These are phyloP conservation scores for Rhizophora mangle DNA, from an alignment of 345 rosid genomes.

Conservation along the genomic window DNA sequence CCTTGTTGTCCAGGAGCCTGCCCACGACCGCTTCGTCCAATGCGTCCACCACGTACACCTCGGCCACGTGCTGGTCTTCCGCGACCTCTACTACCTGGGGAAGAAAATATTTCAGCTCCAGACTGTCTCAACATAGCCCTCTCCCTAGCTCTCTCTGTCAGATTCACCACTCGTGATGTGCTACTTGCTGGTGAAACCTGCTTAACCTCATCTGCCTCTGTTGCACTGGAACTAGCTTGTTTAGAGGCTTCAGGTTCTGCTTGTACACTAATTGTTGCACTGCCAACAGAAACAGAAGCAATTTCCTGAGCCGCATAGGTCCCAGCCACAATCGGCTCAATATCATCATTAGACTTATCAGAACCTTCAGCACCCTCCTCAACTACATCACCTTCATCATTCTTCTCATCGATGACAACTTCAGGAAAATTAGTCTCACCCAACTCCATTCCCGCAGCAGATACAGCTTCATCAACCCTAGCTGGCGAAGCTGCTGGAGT, in stretches of 20 bases:
- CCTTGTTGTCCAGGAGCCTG: slow-evolving; percentile 44
- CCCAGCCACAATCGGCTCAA: slow-evolving; percentile 39
- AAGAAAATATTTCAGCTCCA: slow-evolving; percentile 37
- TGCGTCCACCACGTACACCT: slow-evolving; percentile 34
- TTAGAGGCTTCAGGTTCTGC: slow-evolving; percentile 30
- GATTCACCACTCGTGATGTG: slow-evolving; percentile 44
- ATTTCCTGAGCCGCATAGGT: slow-evolving; percentile 33
- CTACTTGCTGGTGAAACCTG: slow-evolving; percentile 42
- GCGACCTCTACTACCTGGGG: slow-evolving; percentile 40
- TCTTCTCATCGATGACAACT: slow-evolving; percentile 50
- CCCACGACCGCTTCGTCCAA: slow-evolving; percentile 48
- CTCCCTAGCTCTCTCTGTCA: slow-evolving; percentile 55
- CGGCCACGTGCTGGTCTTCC: slow-evolving; percentile 53
- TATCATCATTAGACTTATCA: slow-evolving; percentile 48
- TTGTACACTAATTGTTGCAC: slow-evolving; percentile 20
- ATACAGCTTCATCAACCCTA: slow-evolving; percentile 43
- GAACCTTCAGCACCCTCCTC: slow-evolving; percentile 51
- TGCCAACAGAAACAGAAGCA: slow-evolving; percentile 21
- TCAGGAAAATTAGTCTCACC: slow-evolving; percentile 45
- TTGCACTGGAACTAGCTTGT: slow-evolving; percentile 28
- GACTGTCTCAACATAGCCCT: slow-evolving; percentile 50
- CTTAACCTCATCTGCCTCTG: slow-evolving; percentile 49
- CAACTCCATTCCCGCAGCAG: slow-evolving; percentile 33
- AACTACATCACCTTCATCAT: slow-evolving; percentile 52
- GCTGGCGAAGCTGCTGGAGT: slow-evolving; percentile 64